phyloP scores from a whole-genome alignment of 1,139 yeast genomes.

The Diutina sp. region DNA sequence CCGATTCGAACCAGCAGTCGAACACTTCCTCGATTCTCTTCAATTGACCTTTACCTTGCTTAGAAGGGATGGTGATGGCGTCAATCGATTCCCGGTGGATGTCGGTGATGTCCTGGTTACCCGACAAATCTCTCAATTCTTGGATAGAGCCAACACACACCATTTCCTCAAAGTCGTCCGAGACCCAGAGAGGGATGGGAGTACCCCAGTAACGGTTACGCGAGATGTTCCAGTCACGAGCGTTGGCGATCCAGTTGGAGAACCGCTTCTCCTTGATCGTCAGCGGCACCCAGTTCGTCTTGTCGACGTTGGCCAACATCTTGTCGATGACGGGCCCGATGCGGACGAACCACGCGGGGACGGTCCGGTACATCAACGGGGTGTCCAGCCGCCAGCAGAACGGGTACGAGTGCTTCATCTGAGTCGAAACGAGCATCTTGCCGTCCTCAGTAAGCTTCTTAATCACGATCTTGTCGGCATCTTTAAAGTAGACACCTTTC shows the following conservation, averaged over 20 bases:
- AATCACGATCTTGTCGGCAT: slow-evolving; percentile 86
- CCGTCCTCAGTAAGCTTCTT: slow-evolving; percentile 72
- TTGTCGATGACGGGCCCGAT: slow-evolving; percentile 77
- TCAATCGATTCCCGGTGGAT: slow-evolving; percentile 92
- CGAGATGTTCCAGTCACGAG: slow-evolving; percentile 97
- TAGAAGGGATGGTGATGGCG: slow-evolving; percentile 86
- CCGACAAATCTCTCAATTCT: slow-evolving; percentile 76
- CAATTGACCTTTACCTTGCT: slow-evolving; percentile 75
- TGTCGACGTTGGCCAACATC: slow-evolving; percentile 75
- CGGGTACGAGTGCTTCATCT: slow-evolving; percentile 92
- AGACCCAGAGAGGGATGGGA: slow-evolving; percentile 95
- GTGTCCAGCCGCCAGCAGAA: slow-evolving; percentile 99
- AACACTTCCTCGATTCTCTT: slow-evolving; percentile 94
- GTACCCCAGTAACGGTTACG: slow-evolving; percentile 99
- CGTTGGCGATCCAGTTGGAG: slow-evolving; percentile 94
- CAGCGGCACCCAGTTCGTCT: slow-evolving; percentile 91
- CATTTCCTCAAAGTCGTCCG: slow-evolving; percentile 84
- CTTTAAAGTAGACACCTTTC: slow-evolving; percentile 82
- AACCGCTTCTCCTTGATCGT: slow-evolving; percentile 88
- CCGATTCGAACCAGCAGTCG: slow-evolving; percentile 99
- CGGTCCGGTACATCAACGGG: slow-evolving; percentile 88
- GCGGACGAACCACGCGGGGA: slow-evolving; percentile 98
- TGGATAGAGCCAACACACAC: slow-evolving; percentile 87
- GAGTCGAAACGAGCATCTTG: slow-evolving; percentile 61
- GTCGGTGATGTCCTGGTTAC: slow-evolving; percentile 70